Conservation (phyloP, 345 rosid genomes). For the Hibiscus syriacus region DNA sequence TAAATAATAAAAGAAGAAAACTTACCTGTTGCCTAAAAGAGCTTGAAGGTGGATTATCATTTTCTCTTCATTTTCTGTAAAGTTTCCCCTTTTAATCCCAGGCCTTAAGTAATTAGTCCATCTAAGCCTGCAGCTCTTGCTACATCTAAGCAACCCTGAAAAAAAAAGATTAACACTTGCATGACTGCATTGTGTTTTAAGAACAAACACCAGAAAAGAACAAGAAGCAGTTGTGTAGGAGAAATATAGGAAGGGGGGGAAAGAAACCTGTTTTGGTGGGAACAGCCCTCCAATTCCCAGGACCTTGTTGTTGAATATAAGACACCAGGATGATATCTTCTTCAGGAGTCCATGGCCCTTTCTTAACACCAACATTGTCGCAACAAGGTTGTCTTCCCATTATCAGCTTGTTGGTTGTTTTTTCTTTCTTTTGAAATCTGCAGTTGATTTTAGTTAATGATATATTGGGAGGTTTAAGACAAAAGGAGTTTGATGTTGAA, state of each 20-base stretch:
- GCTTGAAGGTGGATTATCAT: conserved; percentile 80
- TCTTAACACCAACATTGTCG: conserved; percentile 68
- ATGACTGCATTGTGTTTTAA: background rate
- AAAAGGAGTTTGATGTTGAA: conserved; percentile 16
- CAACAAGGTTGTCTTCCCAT: conserved; percentile 92
- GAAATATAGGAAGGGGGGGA: background rate
- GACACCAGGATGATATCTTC: conserved; percentile 74
- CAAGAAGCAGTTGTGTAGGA: background rate
- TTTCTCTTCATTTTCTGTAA: conserved; percentile 72
- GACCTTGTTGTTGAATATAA: conserved; percentile 79
- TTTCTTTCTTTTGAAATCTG: conserved; percentile 5
- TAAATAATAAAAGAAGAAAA: background rate
- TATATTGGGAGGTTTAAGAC: conserved; percentile 23
- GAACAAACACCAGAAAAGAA: background rate
- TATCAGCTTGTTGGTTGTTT: background rate
- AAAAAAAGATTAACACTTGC: background rate
- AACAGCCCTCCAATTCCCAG: conserved; percentile 79
- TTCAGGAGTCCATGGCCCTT: conserved; percentile 94
- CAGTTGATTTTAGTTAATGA: background rate
- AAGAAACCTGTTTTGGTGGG: conserved; percentile 61
- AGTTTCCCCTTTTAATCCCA: conserved; percentile 70
- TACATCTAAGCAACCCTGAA: conserved; percentile 77
- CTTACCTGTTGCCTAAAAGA: conserved; percentile 66
- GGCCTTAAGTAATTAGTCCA: conserved; percentile 85
- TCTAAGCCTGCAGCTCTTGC: conserved; percentile 83